Evolutionary conservation across 306 rosid species (phyloP), one percentile per base, ranked within the genome.

Genomic region (Mimosa bimucronata): DNA sequence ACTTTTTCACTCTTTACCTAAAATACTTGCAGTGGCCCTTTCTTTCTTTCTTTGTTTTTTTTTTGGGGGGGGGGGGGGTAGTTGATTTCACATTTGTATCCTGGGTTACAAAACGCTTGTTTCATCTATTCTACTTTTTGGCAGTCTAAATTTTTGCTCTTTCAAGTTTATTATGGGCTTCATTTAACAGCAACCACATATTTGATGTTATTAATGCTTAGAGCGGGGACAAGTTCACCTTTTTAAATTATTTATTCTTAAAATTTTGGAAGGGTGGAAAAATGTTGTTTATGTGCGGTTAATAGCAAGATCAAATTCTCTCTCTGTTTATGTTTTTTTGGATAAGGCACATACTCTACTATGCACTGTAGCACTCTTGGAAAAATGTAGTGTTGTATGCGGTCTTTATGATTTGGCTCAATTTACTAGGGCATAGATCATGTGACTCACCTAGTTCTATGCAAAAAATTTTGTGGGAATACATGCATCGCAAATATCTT

Each of bases 1-100:
- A 34, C 38, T 34, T 41, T 21, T 44, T 74, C 37, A 61, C 55
- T 13, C 69, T 40, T 68, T 73, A 45, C 62, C 50, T 71, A 37
- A n/a, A 69, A 12, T 77, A 44, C 72, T 65, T 72, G 42, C 30
- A 64, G 72, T 18, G 53, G 76, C 75, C 61, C 45, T 13, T 8
- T 26, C 26, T 77, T 48, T 38, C 34, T 82, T 69, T 40, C n/a
- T n/a, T n/a, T n/a, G n/a, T n/a, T n/a, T n/a, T n/a, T n/a, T n/a
- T n/a, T n/a, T n/a, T n/a, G n/a, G n/a, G n/a, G n/a, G n/a, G n/a
- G n/a, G n/a, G n/a, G n/a, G n/a, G n/a, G n/a, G n/a, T n/a, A n/a
- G 11, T 76, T 21, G 29, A 21, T 26, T 55, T 55, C 29, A 21
- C 6, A 55, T 8, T 8, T 26, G 7, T 55, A n/a, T 55, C 13